These are phyloP conservation scores for Aspergillus clavatus DNA, from an alignment of 2,329 filamentous ascomycete species.

Conservation along the genomic window DNA sequence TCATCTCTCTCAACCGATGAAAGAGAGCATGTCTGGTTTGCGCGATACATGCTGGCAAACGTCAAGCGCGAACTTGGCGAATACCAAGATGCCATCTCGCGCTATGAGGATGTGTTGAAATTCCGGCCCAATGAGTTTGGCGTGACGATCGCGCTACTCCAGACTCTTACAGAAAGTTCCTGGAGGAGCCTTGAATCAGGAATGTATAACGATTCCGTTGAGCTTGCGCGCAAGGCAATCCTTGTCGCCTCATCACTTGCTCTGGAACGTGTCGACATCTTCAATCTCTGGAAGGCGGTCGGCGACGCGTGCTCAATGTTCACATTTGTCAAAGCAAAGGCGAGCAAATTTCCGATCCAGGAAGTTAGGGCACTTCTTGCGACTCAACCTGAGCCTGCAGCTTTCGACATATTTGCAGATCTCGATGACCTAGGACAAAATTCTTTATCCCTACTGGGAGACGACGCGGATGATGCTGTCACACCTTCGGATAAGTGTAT, in stretches of 20 bases:
- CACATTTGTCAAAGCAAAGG: slow-evolving; percentile 66
- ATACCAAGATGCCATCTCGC: slow-evolving; percentile 72
- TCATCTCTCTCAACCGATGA: slow-evolving; percentile 52
- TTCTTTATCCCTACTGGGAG: slow-evolving; percentile 31
- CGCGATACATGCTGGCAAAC: slow-evolving; percentile 93
- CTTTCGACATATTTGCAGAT: slow-evolving; percentile 61
- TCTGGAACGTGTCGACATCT: slow-evolving; percentile 61
- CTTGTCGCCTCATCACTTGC: slow-evolving; percentile 60
- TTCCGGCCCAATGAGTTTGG: slow-evolving; percentile 72
- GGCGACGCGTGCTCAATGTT: slow-evolving; percentile 86
- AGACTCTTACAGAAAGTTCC: slow-evolving; percentile 79
- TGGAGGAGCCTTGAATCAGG: slow-evolving; percentile 74
- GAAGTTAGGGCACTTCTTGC: slow-evolving; percentile 56
- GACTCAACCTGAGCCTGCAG: slow-evolving; percentile 44
- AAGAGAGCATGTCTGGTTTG: slow-evolving; percentile 79
- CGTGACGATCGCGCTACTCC: slow-evolving; percentile 79
- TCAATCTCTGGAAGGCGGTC: slow-evolving; percentile 93
- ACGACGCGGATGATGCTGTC: slow-evolving; percentile 22
- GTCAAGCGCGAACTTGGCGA: slow-evolving; percentile 90
- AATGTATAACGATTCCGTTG: slow-evolving; percentile 75
- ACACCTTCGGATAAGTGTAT: slow-evolving; percentile 52
- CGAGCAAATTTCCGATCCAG: slow-evolving; percentile 57
- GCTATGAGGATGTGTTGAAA: slow-evolving; percentile 69
- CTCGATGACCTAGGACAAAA: slow-evolving; percentile 60
- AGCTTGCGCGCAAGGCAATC: slow-evolving; percentile 66